Evolutionary conservation across 2,329 filamentous ascomycete species (phyloP).

Genomic region (Berkeleyomyces basicola): DNA sequence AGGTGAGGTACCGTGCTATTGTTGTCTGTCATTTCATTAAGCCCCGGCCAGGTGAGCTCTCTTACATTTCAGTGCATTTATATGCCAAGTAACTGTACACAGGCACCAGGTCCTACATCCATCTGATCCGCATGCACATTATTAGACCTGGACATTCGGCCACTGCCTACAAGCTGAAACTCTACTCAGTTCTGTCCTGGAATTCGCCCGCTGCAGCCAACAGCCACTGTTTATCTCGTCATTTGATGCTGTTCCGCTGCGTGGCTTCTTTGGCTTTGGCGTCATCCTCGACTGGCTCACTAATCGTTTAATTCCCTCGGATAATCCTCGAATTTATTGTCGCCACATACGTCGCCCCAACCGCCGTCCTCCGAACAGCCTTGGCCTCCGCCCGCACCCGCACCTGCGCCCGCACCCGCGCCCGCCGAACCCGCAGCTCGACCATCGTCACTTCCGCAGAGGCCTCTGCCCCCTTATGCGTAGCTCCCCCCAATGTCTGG

Average conservation of each 20-base stretch:
- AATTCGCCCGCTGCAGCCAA: background rate
- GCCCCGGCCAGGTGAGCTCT: background rate
- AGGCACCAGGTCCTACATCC: background rate
- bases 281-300: background rate
- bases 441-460: background rate
- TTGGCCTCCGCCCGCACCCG: no score
- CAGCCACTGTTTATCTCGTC: background rate
- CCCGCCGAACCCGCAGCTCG: no score
- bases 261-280: background rate
- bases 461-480: conserved; percentile 4
- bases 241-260: no score
- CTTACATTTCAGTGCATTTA: no score
- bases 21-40: background rate
- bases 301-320: background rate
- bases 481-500: conserved; percentile 44
- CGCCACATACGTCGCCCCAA: background rate
- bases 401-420: background rate
- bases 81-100: background rate
- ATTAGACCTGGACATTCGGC: background rate
- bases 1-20: background rate
- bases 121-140: background rate
- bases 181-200: background rate
- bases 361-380: background rate
- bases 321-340: background rate
- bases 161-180: background rate